Percentiles rank a stretch among this genome's conserved stretches.
Evolutionary conservation across 1,139 yeast species (phyloP).

Genomic region (Magnusiomyces magnusii): DNA sequence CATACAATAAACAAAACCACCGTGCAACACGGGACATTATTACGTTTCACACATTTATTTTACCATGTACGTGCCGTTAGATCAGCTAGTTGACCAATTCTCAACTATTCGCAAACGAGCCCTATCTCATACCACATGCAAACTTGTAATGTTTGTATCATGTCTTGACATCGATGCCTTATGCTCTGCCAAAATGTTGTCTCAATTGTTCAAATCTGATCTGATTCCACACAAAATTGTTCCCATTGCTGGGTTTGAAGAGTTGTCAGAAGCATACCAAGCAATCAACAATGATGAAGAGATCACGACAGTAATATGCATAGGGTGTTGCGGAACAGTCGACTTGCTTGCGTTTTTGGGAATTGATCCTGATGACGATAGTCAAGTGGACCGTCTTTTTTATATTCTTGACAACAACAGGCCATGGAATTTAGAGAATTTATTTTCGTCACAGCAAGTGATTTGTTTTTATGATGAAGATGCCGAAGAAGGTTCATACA

Average conservation of each 20-base stretch:
- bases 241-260: slow-evolving; percentile 92
- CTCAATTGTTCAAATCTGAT: slow-evolving; percentile 66
- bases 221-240: slow-evolving; percentile 80
- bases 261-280: slow-evolving; percentile 54
- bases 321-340: slow-evolving; percentile 96
- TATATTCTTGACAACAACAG: slow-evolving; percentile 87
- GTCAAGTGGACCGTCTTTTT: slow-evolving; percentile 37
- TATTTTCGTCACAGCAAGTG: slow-evolving; percentile 77
- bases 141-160: slow-evolving; percentile 80
- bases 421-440: slow-evolving; percentile 93
- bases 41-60: not conserved
- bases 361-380: slow-evolving; percentile 42
- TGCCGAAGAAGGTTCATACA: slow-evolving; percentile 35
- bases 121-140: slow-evolving; percentile 82
- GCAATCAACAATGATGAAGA: slow-evolving; percentile 50
- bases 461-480: slow-evolving; percentile 85
- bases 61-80: slow-evolving; percentile 30
- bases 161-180: slow-evolving; percentile 88
- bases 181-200: slow-evolving; percentile 76
- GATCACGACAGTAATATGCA: slow-evolving; percentile 64
- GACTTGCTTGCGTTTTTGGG: slow-evolving; percentile 77
- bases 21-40: not conserved
- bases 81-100: slow-evolving; percentile 28
- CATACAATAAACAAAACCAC: not conserved
- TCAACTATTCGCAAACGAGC: slow-evolving; percentile 27